Evolutionary conservation across 176 grass and related monocot species (phyloP), one percentile per base, ranked within the genome.

Genomic region (Saccharum spontaneum): DNA sequence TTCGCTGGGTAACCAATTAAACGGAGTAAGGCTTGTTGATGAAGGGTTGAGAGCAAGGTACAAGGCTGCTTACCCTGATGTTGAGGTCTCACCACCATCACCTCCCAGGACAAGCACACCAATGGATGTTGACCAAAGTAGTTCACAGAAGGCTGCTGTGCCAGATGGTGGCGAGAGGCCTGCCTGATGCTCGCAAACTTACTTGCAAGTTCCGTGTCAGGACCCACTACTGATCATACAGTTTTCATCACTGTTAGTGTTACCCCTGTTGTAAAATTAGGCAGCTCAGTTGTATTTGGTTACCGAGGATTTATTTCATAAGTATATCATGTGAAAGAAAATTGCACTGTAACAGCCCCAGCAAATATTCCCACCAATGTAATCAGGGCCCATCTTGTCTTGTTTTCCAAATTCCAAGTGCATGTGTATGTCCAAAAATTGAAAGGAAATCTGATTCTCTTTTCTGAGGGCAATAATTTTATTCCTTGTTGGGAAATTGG

Each of bases 11-110:
- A 98, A 98, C 86, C 97, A 98, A 81, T 88, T 98, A 66, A 83
- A 86, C 8, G 97, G 97, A 70, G 94, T 87, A 81, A 92, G 97
- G 77, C 88, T 98, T 82, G 97, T 98, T 12, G 97, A 98, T 86
- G 93, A 98, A 86, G 97, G 97, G 30, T 67, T 98, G 73, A 94
- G 97, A 86, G 97, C 97, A 81, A 95, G 93, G 86, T 98, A 94
- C 83, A 98, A 92, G 80, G 97, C 93, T 83, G 90, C 93, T 80
- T 98, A 98, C 93, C 93, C 97, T 1, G 93, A 98, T 72, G 86
- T 90, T 40, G 97, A 95, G 78, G 97, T 98, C 76, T 91, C 92
- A 67, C 97, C 97, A 1, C 63, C 73, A 16, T 98, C 97, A 24
- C 97, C 97, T 87, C 88, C 97, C 77, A 94, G 97, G 89, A 52